Evolutionary conservation across 228 moss, liverwort and hornwort species (phyloP).

Genomic region (Sphagnum fallax): DNA sequence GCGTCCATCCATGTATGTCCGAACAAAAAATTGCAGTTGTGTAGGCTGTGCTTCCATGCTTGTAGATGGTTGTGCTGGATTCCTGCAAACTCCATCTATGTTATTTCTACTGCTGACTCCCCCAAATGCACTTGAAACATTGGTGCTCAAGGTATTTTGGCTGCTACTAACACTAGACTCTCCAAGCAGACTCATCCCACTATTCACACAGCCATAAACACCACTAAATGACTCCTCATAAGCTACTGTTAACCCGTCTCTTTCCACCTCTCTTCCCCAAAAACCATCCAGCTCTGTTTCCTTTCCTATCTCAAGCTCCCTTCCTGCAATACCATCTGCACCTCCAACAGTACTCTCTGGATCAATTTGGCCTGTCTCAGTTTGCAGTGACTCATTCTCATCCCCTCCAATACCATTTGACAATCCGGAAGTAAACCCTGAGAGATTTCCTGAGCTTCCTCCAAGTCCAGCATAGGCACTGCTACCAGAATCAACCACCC

Average conservation of each 20-base stretch:
- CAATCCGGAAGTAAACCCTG: constrained; percentile 23
- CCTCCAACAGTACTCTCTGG: constrained; percentile 14
- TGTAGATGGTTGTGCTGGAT: constrained; percentile 17
- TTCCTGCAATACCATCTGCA: constrained; percentile 26
- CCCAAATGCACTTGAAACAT: constrained; percentile 16
- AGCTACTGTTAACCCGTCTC: constrained; percentile 37
- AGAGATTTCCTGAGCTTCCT: constrained; percentile 19
- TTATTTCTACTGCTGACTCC: constrained; percentile 20
- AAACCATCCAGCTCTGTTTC: constrained; percentile 50
- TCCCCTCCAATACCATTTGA: constrained; percentile 6
- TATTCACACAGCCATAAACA: constrained; percentile 15
- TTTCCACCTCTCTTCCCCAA: constrained; percentile 41
- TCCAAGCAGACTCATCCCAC: constrained; percentile 16
- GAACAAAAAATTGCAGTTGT: constrained; percentile 86
- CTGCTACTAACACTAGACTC: constrained; percentile 30
- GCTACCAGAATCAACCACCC: constrained; percentile 26
- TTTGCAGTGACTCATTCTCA: neutral
- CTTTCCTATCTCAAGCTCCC: constrained; percentile 45
- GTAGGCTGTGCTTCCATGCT: constrained; percentile 38
- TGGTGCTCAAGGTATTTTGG: constrained; percentile 9
- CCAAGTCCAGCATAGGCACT: constrained; percentile 22
- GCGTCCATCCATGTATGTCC: constrained; percentile 58
- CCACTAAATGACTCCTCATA: constrained; percentile 30
- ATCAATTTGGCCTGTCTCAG: constrained; percentile 20
- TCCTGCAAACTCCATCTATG: constrained; percentile 24